phyloP scores from a whole-genome alignment of 257 asterid species.

The Thymus quinquecostatus region DNA sequence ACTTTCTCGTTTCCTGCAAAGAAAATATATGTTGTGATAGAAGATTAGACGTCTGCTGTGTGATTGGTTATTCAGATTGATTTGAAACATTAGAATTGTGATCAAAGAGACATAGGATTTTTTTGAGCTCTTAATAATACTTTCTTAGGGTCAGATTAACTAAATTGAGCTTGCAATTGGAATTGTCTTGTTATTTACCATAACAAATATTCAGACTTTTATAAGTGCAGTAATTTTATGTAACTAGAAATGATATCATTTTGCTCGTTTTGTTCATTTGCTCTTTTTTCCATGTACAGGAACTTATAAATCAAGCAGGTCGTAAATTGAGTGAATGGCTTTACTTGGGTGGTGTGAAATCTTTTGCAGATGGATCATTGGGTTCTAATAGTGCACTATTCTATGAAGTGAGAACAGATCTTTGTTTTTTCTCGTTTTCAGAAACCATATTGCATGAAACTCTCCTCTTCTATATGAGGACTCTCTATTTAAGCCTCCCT shows the following conservation, averaged over 20 bases:
- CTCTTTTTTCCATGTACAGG: slow-evolving; percentile 41
- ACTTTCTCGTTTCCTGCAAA: slow-evolving; percentile 14
- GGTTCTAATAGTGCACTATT: slow-evolving; percentile 92
- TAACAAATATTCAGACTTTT: background rate
- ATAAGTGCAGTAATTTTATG: background rate
- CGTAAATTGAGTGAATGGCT: slow-evolving; percentile 81
- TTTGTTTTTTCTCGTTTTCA: background rate
- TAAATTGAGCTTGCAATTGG: slow-evolving; percentile 7
- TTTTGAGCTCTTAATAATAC: slow-evolving; percentile 16
- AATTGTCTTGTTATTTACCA: background rate
- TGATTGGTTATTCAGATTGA: slow-evolving; percentile 14
- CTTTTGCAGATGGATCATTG: slow-evolving; percentile 95
- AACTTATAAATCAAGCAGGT: slow-evolving; percentile 57
- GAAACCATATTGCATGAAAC: slow-evolving; percentile 10
- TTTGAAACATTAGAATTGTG: slow-evolving; percentile 6
- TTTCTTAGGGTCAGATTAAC: slow-evolving; percentile 14
- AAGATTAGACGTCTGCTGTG: slow-evolving; percentile 1
- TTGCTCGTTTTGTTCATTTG: slow-evolving; percentile 1
- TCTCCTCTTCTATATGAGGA: background rate
- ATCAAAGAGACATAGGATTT: slow-evolving; percentile 11
- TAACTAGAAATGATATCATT: slow-evolving; percentile 1
- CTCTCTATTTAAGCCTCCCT: background rate
- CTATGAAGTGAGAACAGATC: slow-evolving; percentile 56
- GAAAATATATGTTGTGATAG: background rate
- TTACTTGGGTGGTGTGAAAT: slow-evolving; percentile 91